Percentiles rank a stretch among this genome's conserved stretches.
These are phyloP conservation scores for Trichoderma koningiopsis DNA, from an alignment of 2,329 filamentous ascomycete genomes.

Conservation along the genomic window DNA sequence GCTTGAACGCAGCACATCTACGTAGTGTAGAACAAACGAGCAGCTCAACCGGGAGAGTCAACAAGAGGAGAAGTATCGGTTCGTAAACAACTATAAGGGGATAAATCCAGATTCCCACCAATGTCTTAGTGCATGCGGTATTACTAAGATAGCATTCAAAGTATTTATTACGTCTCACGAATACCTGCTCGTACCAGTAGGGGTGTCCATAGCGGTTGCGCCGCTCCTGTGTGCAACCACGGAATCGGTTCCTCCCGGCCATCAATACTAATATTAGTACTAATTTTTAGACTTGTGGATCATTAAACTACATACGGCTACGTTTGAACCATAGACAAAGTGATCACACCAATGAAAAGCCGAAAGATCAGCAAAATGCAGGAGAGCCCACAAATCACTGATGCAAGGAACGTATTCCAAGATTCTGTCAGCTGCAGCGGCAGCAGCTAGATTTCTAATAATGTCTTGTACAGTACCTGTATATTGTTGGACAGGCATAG, in stretches of 20 bases:
- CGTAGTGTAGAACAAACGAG: slow-evolving; percentile 6
- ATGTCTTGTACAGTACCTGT: not conserved
- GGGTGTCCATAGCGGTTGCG: slow-evolving; percentile 7
- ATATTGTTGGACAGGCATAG: not conserved
- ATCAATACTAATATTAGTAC: slow-evolving; percentile 4
- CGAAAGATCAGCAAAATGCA: not conserved
- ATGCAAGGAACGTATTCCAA: not conserved
- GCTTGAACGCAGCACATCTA: slow-evolving; percentile 15
- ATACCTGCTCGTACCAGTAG: not conserved
- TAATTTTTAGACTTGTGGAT: not conserved
- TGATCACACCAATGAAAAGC: not conserved
- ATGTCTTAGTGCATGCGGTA: not conserved
- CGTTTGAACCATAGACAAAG: not conserved
- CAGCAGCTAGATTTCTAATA: not conserved
- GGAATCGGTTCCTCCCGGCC: not conserved
- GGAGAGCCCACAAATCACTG: not conserved
- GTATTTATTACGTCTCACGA: not conserved
- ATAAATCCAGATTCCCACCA: not conserved
- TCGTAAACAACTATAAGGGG: not conserved
- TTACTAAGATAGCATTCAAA: slow-evolving; percentile 5
- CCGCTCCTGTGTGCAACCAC: not conserved
- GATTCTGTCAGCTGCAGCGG: not conserved
- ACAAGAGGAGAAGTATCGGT: not conserved
- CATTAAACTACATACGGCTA: not conserved
- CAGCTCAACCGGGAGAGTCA: not conserved